Conservation (phyloP, 352 stramenopile species). For the Pythium insidiosum region DNA sequence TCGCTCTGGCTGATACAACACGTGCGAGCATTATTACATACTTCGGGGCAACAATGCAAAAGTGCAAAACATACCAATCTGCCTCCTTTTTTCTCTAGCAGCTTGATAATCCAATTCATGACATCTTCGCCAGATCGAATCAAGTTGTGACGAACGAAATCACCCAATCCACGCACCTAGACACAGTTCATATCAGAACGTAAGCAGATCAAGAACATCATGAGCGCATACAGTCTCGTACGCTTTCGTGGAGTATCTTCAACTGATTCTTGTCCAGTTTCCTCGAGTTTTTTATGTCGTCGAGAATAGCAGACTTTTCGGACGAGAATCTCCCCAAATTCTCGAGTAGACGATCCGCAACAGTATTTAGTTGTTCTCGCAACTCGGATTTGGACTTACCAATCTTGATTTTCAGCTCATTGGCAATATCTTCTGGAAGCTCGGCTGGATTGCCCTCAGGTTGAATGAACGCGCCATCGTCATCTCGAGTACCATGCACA, state of each 20-base stretch:
- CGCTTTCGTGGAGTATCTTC: slow-evolving; percentile 19
- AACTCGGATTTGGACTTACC: slow-evolving; percentile 32
- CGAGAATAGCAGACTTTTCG: slow-evolving; percentile 15
- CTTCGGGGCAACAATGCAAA: neutral
- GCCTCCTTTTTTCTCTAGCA: slow-evolving; percentile 26
- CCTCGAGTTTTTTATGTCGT: slow-evolving; percentile 13
- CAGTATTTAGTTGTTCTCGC: slow-evolving; percentile 18
- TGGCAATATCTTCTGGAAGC: slow-evolving; percentile 66
- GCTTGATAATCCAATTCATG: slow-evolving; percentile 55
- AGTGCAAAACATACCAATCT: slow-evolving; percentile 21
- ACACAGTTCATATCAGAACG: neutral
- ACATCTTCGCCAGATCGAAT: slow-evolving; percentile 63
- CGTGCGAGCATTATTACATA: neutral
- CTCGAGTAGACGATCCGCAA: slow-evolving; percentile 23
- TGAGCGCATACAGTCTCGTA: no score
- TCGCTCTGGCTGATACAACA: slow-evolving; percentile 11
- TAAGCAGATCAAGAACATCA: no score
- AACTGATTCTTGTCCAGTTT: slow-evolving; percentile 19
- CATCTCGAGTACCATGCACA: slow-evolving; percentile 36
- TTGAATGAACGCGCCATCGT: slow-evolving; percentile 72
- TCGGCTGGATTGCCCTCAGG: slow-evolving; percentile 69
- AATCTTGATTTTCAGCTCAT: slow-evolving; percentile 45
- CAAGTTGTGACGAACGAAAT: slow-evolving; percentile 37
- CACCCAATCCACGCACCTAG: slow-evolving; percentile 28
- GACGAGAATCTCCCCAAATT: slow-evolving; percentile 35